A percentile compares a stretch with the other conserved stretches of the same genome.
Evolutionary conservation across 257 asterid genomes (phyloP).

Genomic region (Lithospermum erythrorhizon): DNA sequence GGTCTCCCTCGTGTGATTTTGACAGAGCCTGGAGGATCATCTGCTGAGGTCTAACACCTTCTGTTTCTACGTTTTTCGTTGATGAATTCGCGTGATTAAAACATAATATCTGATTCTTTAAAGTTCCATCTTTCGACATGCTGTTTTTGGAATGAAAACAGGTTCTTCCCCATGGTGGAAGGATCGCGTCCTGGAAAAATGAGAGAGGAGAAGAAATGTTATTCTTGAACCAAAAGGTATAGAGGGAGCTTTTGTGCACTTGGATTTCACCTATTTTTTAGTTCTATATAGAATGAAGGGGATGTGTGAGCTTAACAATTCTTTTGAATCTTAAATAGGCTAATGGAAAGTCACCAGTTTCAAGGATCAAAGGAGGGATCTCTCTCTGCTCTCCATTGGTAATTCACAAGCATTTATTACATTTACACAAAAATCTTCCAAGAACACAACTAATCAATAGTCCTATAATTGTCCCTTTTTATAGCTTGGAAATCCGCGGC

Average conservation of each 20-base stretch:
- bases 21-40: slow-evolving; percentile 30
- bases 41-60: slow-evolving; percentile 23
- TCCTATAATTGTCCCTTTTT: background rate
- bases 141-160: slow-evolving; percentile 7
- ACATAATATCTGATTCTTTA: too few species aligned
- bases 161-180: slow-evolving; percentile 71
- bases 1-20: slow-evolving; percentile 25
- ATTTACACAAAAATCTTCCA: background rate
- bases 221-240: slow-evolving; percentile 51
- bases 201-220: slow-evolving; percentile 68
- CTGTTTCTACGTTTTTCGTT: background rate
- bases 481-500: slow-evolving; percentile 47
- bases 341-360: slow-evolving; percentile 35
- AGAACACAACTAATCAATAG: background rate
- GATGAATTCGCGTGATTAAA: background rate
- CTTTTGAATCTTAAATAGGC: slow-evolving; percentile 25
- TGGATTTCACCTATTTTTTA: too few species aligned
- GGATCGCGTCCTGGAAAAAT: slow-evolving; percentile 72
- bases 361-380: slow-evolving; percentile 57
- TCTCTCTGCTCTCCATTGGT: slow-evolving; percentile 75
- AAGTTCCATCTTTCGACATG: background rate
- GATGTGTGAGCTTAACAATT: background rate
- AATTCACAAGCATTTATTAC: slow-evolving; percentile 6
- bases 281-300: background rate
- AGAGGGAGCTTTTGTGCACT: background rate